Percentiles rank a stretch among this genome's conserved stretches.
phyloP scores from a whole-genome alignment of 148 eudicot genomes.

The Camellia japonica region DNA sequence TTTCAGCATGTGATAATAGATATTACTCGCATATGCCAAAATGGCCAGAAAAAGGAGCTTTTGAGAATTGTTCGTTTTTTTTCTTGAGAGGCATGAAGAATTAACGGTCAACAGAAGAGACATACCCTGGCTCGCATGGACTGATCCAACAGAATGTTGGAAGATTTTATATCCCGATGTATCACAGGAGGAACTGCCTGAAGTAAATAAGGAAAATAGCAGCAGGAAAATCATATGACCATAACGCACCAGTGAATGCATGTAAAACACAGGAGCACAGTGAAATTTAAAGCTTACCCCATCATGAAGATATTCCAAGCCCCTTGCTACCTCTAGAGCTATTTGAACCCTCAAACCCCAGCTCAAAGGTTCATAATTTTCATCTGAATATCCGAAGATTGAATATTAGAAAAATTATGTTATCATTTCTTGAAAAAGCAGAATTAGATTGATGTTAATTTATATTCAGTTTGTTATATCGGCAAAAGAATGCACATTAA shows the following conservation, averaged over 20 bases:
- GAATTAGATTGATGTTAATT: neutral
- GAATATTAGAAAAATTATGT: neutral
- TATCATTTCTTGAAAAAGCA: neutral
- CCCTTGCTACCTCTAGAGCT: slow-evolving; percentile 85
- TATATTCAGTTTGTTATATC: neutral
- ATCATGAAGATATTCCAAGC: slow-evolving; percentile 94
- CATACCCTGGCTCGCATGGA: slow-evolving; percentile 93
- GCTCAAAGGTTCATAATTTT: slow-evolving; percentile 58
- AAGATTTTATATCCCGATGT: slow-evolving; percentile 90
- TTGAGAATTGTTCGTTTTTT: neutral
- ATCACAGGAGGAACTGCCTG: slow-evolving; percentile 94
- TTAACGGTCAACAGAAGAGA: slow-evolving; percentile 3
- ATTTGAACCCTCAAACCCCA: slow-evolving; percentile 84
- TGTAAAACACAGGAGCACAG: neutral
- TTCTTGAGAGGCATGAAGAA: neutral
- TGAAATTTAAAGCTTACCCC: slow-evolving; percentile 47
- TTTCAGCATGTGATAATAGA: neutral
- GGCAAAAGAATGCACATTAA: neutral
- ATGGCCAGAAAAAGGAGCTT: neutral
- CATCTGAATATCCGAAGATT: slow-evolving; percentile 40
- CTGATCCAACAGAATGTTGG: slow-evolving; percentile 95
- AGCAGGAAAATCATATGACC: neutral
- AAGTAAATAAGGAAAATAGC: slow-evolving; percentile 17
- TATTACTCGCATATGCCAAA: neutral
- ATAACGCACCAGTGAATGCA: neutral